Conservation (phyloP, 2,329 filamentous ascomycete genomes). For the Xylaria hypoxylon region DNA sequence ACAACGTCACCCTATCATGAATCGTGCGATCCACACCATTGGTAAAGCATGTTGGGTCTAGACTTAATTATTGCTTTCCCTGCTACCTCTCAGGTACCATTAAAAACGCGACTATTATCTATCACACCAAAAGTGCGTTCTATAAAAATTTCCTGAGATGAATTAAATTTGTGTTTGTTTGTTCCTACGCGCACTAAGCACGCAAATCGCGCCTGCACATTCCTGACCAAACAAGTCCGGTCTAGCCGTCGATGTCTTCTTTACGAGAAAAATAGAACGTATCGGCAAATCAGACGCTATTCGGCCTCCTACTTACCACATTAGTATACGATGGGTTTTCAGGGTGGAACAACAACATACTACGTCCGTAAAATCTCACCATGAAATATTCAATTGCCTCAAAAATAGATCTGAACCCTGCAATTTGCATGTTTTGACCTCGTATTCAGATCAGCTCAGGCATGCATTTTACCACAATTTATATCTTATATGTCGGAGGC, state of each 20-base stretch:
- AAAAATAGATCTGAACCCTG: conserved; percentile 18
- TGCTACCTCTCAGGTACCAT: conserved; percentile 15
- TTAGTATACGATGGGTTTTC: not conserved
- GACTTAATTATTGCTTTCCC: conserved; percentile 8
- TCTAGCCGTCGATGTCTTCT: not conserved
- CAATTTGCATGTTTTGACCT: not conserved
- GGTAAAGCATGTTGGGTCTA: conserved; percentile 8
- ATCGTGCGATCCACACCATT: conserved; percentile 23
- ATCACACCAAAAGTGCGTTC: not conserved
- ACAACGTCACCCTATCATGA: conserved; percentile 18
- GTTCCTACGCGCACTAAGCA: conserved; percentile 9
- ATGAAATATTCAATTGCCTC: conserved; percentile 8
- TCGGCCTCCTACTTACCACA: not conserved
- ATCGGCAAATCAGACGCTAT: not conserved
- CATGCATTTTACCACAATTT: not conserved
- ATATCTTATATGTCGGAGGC: not conserved
- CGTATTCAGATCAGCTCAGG: conserved; percentile 13
- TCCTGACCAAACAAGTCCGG: not conserved
- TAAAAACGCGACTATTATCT: conserved; percentile 6
- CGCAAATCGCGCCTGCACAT: not conserved
- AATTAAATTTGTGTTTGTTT: conserved; percentile 8
- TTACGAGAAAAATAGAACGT: not conserved
- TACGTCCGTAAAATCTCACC: conserved; percentile 7
- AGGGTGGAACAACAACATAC: conserved; percentile 1
- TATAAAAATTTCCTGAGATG: not conserved